Conservation (phyloP, 1,284 basidiomycete species). For the Gomphus bonarii region DNA sequence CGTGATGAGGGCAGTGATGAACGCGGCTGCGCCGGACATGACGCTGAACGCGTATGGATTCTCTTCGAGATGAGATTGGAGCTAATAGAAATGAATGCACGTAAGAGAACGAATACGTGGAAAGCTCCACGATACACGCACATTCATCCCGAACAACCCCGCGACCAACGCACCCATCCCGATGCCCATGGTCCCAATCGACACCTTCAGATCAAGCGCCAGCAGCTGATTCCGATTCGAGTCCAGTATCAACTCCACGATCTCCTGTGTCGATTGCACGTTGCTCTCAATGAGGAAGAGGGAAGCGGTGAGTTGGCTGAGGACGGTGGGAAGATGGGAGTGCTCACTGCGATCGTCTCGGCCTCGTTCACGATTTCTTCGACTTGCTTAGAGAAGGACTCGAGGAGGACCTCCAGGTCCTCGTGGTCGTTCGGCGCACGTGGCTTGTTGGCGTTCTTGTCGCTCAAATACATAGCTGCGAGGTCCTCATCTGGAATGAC, state of each 20-base stretch:
- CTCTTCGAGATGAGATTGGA: conserved; percentile 42
- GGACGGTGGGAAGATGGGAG: not conserved
- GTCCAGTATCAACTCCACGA: conserved; percentile 94
- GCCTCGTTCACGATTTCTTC: conserved; percentile 93
- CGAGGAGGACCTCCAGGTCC: conserved; percentile 86
- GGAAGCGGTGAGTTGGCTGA: not conserved
- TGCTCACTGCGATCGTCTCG: conserved; percentile 71
- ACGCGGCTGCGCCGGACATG: conserved; percentile 46
- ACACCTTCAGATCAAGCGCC: conserved; percentile 86
- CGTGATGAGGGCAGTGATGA: conserved; percentile 45
- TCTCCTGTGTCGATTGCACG: conserved; percentile 94
- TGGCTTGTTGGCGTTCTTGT: conserved; percentile 52
- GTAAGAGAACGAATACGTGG: not conserved
- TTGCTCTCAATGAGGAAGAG: conserved; percentile 47
- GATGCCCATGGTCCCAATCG: conserved; percentile 90
- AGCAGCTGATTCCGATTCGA: conserved; percentile 91
- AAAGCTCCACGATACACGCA: conserved; percentile 29
- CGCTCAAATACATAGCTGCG: conserved; percentile 84
- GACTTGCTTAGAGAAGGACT: conserved; percentile 91
- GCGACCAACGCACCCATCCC: conserved; percentile 89
- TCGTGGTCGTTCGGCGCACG: conserved; percentile 74
- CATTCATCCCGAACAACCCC: conserved; percentile 94
- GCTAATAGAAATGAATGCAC: not conserved
- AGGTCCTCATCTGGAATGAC: conserved; percentile 74
- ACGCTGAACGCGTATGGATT: conserved; percentile 56